Percentiles rank a stretch among this genome's conserved stretches.
Conservation (phyloP, 192 early-diverging fungal genomes). For the Mortierella antarctica region DNA sequence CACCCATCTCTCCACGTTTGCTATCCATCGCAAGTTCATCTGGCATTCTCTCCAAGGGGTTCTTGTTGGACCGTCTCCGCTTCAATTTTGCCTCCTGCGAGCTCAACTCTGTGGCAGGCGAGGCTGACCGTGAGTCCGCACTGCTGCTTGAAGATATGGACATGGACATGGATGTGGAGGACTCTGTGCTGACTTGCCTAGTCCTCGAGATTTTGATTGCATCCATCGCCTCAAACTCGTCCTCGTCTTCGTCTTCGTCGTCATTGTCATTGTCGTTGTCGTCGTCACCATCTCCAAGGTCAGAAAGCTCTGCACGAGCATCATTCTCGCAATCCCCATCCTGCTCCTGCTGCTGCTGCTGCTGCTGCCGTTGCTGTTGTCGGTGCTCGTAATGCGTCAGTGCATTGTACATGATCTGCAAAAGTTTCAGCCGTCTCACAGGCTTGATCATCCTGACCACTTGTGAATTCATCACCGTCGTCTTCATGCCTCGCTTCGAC, state of each 20-base stretch:
- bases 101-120: neutral
- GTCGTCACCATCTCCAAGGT: neutral
- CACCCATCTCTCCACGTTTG: neutral
- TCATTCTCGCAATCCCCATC: neutral
- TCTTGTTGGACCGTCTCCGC: conserved; percentile 1
- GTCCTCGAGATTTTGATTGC: too few species aligned
- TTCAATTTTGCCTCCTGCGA: neutral
- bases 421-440: conserved; percentile 36
- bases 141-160: too few species aligned
- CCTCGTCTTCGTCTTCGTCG: neutral
- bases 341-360: neutral
- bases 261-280: neutral
- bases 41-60: neutral
- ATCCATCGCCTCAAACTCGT: neutral
- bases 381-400: conserved; percentile 22
- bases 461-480: neutral
- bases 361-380: neutral
- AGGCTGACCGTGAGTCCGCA: neutral
- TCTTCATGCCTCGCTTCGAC: neutral
- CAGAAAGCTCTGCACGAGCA: neutral
- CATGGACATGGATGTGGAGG: too few species aligned
- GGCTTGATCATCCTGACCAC: conserved; percentile 50
- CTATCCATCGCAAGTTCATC: neutral
- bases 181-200: too few species aligned
- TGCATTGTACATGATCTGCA: conserved; percentile 51